Evolutionary conservation across 2,329 filamentous ascomycete genomes (phyloP).

Genomic region (Hypoxylon sp.): DNA sequence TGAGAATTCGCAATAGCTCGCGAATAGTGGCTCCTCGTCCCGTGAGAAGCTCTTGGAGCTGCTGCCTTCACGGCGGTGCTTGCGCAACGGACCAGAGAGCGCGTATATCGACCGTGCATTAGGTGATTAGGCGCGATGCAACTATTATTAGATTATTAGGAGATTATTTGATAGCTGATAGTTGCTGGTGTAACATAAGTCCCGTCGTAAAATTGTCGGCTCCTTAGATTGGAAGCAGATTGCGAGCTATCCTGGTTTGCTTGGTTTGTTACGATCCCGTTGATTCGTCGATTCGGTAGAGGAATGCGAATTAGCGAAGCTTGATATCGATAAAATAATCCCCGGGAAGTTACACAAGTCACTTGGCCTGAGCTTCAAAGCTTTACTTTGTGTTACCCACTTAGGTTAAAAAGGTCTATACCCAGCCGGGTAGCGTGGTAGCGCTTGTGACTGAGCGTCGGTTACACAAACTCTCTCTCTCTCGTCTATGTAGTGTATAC

Average conservation of each 20-base stretch:
- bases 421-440: neutral
- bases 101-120: conserved; percentile 32
- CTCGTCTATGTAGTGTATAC: neutral
- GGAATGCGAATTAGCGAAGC: conserved; percentile 14
- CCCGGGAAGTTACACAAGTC: conserved; percentile 8
- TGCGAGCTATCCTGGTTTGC: conserved; percentile 39
- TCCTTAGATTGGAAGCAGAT: conserved; percentile 33
- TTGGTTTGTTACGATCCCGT: conserved; percentile 1
- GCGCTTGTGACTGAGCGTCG: neutral
- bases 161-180: neutral
- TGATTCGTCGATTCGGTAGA: conserved; percentile 8
- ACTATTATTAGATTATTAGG: conserved; percentile 25
- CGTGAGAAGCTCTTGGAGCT: conserved; percentile 2
- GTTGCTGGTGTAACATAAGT: conserved; percentile 28
- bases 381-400: neutral
- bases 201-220: neutral
- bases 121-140: conserved; percentile 37
- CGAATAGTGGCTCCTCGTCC: conserved; percentile 17
- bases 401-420: neutral
- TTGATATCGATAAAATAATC: neutral
- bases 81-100: conserved; percentile 31
- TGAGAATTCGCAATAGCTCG: conserved; percentile 11
- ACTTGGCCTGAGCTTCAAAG: conserved; percentile 19
- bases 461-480: neutral
- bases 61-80: conserved; percentile 16